A percentile compares a stretch with the other conserved stretches of the same genome.
Conservation (phyloP, 2,329 filamentous ascomycete genomes). For the Cytospora leucostoma region DNA sequence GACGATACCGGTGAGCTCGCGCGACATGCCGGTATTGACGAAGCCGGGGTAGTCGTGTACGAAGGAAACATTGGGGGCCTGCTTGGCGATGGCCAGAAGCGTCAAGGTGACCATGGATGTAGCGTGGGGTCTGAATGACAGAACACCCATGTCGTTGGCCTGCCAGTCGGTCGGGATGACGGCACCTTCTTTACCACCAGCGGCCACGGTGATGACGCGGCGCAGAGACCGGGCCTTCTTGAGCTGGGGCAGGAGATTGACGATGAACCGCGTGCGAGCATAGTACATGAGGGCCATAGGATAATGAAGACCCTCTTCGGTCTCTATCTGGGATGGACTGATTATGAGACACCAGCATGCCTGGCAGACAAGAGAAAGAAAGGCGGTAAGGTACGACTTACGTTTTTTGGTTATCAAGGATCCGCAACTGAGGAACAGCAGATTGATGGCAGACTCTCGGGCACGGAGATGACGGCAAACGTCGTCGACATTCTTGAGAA, state of each 20-base stretch:
- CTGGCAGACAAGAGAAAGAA: slow-evolving; percentile 9
- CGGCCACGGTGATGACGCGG: slow-evolving; percentile 51
- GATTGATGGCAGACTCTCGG: slow-evolving; percentile 47
- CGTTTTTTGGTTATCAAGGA: slow-evolving; percentile 34
- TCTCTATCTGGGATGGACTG: too few species aligned
- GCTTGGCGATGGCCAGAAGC: slow-evolving; percentile 24
- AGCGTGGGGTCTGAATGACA: slow-evolving; percentile 25
- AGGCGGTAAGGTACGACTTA: slow-evolving; percentile 16
- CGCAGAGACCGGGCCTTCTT: slow-evolving; percentile 47
- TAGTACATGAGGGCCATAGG: slow-evolving; percentile 56
- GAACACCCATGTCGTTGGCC: slow-evolving; percentile 19
- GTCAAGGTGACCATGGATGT: slow-evolving; percentile 26
- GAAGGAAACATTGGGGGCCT: slow-evolving; percentile 30
- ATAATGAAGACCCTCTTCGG: slow-evolving; percentile 57
- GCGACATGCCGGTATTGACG: slow-evolving; percentile 30
- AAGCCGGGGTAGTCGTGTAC: slow-evolving; percentile 28
- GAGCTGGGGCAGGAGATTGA: slow-evolving; percentile 59
- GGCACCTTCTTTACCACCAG: slow-evolving; percentile 13
- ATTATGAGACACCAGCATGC: too few species aligned
- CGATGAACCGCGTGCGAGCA: slow-evolving; percentile 57
- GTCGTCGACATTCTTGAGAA: slow-evolving; percentile 53
- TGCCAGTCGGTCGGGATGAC: slow-evolving; percentile 21
- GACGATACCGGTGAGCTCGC: slow-evolving; percentile 7
- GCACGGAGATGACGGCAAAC: slow-evolving; percentile 48
- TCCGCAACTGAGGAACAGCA: slow-evolving; percentile 49